Conservation (phyloP, 768 basidiomycete genomes). For the Calocybe indica region DNA sequence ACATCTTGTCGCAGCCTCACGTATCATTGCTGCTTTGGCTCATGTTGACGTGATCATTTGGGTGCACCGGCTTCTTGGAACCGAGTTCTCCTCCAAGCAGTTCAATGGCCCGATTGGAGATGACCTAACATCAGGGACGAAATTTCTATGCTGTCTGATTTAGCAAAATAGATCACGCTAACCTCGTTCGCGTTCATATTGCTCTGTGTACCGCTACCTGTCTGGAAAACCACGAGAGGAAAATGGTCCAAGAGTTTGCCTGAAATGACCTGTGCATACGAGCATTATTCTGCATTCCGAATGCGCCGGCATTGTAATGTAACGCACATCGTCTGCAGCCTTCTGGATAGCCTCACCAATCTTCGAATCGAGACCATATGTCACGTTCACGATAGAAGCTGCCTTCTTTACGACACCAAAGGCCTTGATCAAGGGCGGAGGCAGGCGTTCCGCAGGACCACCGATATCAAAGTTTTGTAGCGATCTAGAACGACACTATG, state of each 20-base stretch:
- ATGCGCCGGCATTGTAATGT: not conserved
- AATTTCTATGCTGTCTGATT: not conserved
- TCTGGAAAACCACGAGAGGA: slow-evolving; percentile 98
- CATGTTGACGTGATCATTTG: slow-evolving; percentile 99
- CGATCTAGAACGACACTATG: slow-evolving; percentile 36
- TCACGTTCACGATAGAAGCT: slow-evolving; percentile 83
- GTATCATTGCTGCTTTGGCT: slow-evolving; percentile 99
- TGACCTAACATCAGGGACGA: slow-evolving; percentile 52
- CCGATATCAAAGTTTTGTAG: slow-evolving; percentile 99
- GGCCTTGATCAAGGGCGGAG: slow-evolving; percentile 93
- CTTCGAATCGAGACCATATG: slow-evolving; percentile 86
- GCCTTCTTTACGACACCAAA: slow-evolving; percentile 98
- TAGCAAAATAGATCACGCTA: not conserved
- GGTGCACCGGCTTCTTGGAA: slow-evolving; percentile 95
- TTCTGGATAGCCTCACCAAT: slow-evolving; percentile 84
- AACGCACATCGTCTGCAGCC: slow-evolving; percentile 86
- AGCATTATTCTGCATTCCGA: not conserved
- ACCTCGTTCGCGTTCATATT: slow-evolving; percentile 99
- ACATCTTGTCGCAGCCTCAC: slow-evolving; percentile 42
- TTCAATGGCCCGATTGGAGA: slow-evolving; percentile 98
- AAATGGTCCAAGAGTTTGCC: slow-evolving; percentile 94
- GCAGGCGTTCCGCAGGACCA: slow-evolving; percentile 88
- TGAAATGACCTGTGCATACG: slow-evolving; percentile 72
- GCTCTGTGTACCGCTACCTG: slow-evolving; percentile 96
- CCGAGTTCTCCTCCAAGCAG: slow-evolving; percentile 92